A percentile compares a stretch with the other conserved stretches of the same genome.
phyloP scores from a whole-genome alignment of 805 yeast species.

The Ogataea corticis region DNA sequence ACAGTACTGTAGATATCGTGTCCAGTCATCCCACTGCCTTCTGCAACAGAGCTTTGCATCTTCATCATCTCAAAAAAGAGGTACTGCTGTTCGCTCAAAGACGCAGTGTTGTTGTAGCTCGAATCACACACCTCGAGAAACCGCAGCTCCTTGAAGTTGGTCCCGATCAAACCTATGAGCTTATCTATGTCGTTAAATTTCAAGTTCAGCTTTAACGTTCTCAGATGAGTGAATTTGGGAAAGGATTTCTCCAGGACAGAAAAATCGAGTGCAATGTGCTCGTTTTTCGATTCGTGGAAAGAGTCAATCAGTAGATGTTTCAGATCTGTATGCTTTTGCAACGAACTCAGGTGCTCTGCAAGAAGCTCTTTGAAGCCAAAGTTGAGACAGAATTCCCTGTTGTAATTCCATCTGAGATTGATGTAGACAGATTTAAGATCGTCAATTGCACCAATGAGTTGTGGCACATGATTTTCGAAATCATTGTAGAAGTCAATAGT shows the following conservation, averaged over 20 bases:
- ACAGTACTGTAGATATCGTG: not conserved
- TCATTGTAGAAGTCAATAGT: constrained; percentile 25
- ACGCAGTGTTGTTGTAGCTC: constrained; percentile 18
- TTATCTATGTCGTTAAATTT: constrained; percentile 9
- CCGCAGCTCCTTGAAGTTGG: constrained; percentile 5
- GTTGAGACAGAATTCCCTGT: constrained; percentile 9
- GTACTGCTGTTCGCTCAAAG: constrained; percentile 14
- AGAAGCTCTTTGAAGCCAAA: constrained; percentile 7
- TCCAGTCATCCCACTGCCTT: too few species aligned
- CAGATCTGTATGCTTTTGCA: constrained; percentile 16
- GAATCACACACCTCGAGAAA: constrained; percentile 24
- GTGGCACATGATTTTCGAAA: constrained; percentile 16
- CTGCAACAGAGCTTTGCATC: not conserved
- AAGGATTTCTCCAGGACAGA: constrained; percentile 11
- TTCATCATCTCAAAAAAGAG: constrained; percentile 14
- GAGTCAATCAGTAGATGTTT: constrained; percentile 25
- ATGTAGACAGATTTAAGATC: constrained; percentile 19
- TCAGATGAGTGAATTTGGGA: constrained; percentile 11
- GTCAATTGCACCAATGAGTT: constrained; percentile 14
- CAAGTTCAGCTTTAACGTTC: constrained; percentile 22
- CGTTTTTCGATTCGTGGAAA: constrained; percentile 18
- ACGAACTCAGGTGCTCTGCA: constrained; percentile 11
- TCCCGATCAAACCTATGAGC: constrained; percentile 8
- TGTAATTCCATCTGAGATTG: constrained; percentile 22
- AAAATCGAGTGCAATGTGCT: constrained; percentile 10